A percentile compares a stretch with the other conserved stretches of the same genome.
Evolutionary conservation across 2,329 filamentous ascomycete genomes (phyloP).

Genomic region (Diaporthe eres): DNA sequence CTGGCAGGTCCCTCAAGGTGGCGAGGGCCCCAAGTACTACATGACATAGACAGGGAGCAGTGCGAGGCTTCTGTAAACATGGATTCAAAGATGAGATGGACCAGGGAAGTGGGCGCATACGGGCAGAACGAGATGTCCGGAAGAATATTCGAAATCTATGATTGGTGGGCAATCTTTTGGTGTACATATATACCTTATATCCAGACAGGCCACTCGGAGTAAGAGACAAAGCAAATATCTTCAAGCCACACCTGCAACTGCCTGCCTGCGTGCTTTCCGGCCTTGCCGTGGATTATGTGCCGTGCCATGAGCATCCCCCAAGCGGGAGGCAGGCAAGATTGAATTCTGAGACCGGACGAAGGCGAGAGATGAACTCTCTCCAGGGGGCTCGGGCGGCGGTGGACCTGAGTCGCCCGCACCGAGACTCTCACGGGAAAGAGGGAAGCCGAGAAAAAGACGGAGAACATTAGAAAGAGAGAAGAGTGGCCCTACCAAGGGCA

Average conservation of each 20-base stretch:
- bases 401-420: neutral
- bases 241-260: neutral
- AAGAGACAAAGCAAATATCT: neutral
- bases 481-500: neutral
- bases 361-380: slow-evolving; percentile 15
- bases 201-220: neutral
- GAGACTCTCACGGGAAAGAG: neutral
- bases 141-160: neutral
- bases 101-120: no score
- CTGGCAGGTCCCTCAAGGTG: slow-evolving; percentile 94
- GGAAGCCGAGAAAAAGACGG: neutral
- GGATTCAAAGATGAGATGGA: neutral
- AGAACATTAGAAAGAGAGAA: neutral
- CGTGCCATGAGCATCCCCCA: neutral
- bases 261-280: neutral
- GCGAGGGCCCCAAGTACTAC: slow-evolving; percentile 81
- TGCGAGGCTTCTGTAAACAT: neutral
- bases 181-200: slow-evolving; percentile 1
- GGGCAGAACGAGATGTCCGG: neutral
- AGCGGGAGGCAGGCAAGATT: slow-evolving; percentile 10
- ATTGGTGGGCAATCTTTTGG: neutral
- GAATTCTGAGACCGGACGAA: slow-evolving; percentile 11
- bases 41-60: slow-evolving; percentile 64
- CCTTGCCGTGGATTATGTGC: neutral
- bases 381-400: neutral